Percentiles rank a stretch among this genome's conserved stretches.
phyloP scores from a whole-genome alignment of 2,329 filamentous ascomycete genomes.

The Fusarium liriodendri region DNA sequence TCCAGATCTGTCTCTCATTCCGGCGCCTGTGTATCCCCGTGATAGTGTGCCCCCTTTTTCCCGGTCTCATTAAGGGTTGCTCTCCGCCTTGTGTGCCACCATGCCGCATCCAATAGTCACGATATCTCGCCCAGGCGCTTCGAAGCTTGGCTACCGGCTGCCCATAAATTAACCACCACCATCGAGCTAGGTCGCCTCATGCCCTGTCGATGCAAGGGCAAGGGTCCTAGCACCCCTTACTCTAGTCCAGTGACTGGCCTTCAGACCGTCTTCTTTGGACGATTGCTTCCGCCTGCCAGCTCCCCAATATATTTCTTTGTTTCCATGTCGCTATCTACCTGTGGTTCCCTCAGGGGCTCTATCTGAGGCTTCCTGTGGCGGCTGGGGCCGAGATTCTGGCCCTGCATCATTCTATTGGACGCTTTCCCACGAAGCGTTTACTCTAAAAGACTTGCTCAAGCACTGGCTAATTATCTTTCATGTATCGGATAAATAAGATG shows the following conservation, averaged over 20 bases:
- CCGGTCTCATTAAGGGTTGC: not conserved
- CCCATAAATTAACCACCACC: slow-evolving; percentile 1
- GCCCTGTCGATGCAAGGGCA: not conserved
- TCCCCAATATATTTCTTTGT: not conserved
- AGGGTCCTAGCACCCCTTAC: not conserved
- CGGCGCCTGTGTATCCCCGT: not conserved
- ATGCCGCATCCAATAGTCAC: not conserved
- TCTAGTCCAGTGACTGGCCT: not conserved
- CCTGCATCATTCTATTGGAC: not conserved
- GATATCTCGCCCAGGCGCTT: not conserved
- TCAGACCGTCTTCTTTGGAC: not conserved
- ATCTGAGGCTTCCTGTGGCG: not conserved
- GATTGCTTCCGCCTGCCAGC: not conserved
- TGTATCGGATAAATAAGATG: not conserved
- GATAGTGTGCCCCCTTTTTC: not conserved
- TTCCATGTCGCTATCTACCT: not conserved
- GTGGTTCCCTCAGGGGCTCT: not conserved
- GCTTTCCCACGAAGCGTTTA: not conserved
- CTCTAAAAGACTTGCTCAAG: not conserved
- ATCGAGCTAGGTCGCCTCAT: not conserved
- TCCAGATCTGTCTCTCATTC: not conserved
- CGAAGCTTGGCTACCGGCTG: not conserved
- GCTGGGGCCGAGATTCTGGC: not conserved
- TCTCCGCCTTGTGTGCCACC: not conserved
- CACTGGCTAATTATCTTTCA: not conserved